Evolutionary conservation across 1,284 basidiomycete species (phyloP).

Genomic region (Ceratobasidium theobromae): DNA sequence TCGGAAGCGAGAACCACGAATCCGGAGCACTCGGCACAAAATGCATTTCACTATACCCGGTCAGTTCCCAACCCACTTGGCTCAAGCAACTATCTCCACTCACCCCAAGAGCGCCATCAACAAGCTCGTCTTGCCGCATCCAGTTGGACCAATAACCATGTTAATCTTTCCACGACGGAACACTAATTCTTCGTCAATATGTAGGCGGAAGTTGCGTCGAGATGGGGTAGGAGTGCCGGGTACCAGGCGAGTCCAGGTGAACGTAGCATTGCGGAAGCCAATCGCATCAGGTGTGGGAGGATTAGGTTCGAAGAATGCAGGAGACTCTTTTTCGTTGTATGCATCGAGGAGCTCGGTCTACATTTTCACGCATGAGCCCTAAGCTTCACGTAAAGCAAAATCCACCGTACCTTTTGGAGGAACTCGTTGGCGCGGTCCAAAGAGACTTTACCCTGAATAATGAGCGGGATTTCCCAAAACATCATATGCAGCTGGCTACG

Average conservation of each 20-base stretch:
- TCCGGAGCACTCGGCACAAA: slow-evolving; percentile 13
- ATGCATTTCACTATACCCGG: slow-evolving; percentile 31
- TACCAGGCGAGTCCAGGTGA: slow-evolving; percentile 26
- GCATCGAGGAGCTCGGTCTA: slow-evolving; percentile 36
- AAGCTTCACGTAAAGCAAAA: neutral
- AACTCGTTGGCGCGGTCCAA: slow-evolving; percentile 35
- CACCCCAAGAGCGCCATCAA: slow-evolving; percentile 53
- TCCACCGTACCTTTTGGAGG: slow-evolving; percentile 24
- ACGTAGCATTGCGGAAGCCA: slow-evolving; percentile 35
- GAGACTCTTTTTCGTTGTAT: neutral
- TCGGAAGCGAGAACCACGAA: slow-evolving; percentile 25
- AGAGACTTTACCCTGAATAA: slow-evolving; percentile 33
- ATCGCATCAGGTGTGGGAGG: slow-evolving; percentile 22
- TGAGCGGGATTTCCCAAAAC: slow-evolving; percentile 34
- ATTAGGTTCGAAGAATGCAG: neutral
- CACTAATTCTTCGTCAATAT: slow-evolving; percentile 52
- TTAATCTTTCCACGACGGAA: slow-evolving; percentile 61
- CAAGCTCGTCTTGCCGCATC: slow-evolving; percentile 42
- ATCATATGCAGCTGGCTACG: slow-evolving; percentile 8
- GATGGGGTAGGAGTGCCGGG: slow-evolving; percentile 12
- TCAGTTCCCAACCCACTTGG: neutral
- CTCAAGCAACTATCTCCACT: slow-evolving; percentile 35
- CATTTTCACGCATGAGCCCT: neutral
- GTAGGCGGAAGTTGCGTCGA: slow-evolving; percentile 50
- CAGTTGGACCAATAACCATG: slow-evolving; percentile 62